Conservation (phyloP, 2,329 filamentous ascomycete species). For the Seiridium cupressi region DNA sequence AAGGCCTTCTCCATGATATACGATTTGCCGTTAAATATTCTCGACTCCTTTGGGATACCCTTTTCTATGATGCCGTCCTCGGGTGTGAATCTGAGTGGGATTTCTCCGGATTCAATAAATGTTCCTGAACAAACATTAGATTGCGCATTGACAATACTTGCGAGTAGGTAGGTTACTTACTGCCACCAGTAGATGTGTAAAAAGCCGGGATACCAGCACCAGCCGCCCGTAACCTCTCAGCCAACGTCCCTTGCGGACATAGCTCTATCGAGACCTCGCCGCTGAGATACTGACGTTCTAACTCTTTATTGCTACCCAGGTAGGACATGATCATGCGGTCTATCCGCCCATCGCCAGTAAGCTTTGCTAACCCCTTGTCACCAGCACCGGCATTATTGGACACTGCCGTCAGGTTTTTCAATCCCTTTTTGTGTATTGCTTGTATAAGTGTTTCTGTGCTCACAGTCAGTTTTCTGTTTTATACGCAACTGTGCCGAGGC, state of each 20-base stretch:
- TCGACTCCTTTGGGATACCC: conserved; percentile 65
- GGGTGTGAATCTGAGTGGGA: conserved; percentile 60
- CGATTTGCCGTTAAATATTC: conserved; percentile 69
- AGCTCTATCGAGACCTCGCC: conserved; percentile 75
- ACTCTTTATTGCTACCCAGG: conserved; percentile 72
- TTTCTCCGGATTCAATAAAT: conserved; percentile 65
- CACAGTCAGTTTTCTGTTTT: neutral
- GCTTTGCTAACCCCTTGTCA: conserved; percentile 64
- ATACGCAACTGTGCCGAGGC: neutral
- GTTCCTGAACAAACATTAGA: conserved; percentile 44
- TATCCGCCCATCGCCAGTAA: conserved; percentile 69
- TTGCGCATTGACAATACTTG: neutral
- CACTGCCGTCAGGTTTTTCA: conserved; percentile 67
- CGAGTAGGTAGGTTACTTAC: conserved; percentile 36
- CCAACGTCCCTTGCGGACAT: conserved; percentile 73
- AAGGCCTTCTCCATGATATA: conserved; percentile 79
- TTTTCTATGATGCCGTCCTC: conserved; percentile 58
- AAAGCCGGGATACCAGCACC: conserved; percentile 79
- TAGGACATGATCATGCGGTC: conserved; percentile 72
- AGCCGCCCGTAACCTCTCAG: conserved; percentile 69
- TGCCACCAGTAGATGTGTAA: conserved; percentile 72
- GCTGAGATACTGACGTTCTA: conserved; percentile 72
- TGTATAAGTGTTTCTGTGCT: conserved; percentile 66
- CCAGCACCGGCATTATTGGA: conserved; percentile 79
- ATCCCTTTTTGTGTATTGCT: conserved; percentile 60